These are phyloP conservation scores for Tuber borchii DNA, from an alignment of 495 filamentous ascomycete species.

Conservation along the genomic window DNA sequence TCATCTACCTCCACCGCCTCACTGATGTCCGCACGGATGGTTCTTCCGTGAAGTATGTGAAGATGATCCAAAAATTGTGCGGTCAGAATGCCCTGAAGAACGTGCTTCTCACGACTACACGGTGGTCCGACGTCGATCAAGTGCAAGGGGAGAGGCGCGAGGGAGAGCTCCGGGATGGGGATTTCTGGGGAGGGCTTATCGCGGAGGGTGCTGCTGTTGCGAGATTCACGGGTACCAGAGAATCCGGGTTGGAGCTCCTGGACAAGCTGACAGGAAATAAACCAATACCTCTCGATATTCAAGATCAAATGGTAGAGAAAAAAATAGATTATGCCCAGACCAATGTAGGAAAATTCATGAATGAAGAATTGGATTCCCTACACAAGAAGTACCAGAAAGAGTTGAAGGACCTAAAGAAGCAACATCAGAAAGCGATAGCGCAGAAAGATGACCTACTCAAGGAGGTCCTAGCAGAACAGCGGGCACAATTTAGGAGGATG, in stretches of 20 bases:
- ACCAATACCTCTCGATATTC: slow-evolving; percentile 41
- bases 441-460: slow-evolving; percentile 35
- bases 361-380: slow-evolving; percentile 31
- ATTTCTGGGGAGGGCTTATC: slow-evolving; percentile 40
- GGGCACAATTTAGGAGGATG: fast-evolving
- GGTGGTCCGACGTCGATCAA: slow-evolving; percentile 21
- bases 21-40: no score
- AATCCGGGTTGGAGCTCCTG: slow-evolving; percentile 42
- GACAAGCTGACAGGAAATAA: slow-evolving; percentile 14
- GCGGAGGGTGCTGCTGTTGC: slow-evolving; percentile 36
- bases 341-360: slow-evolving; percentile 40
- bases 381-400: slow-evolving; percentile 17
- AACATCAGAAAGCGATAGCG: slow-evolving; percentile 22
- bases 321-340: slow-evolving; percentile 42
- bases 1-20: slow-evolving; percentile 45
- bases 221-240: slow-evolving; percentile 38
- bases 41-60: slow-evolving; percentile 39
- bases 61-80: slow-evolving; percentile 47
- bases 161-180: background rate
- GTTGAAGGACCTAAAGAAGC: slow-evolving; percentile 24
- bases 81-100: slow-evolving; percentile 26
- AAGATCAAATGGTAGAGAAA: slow-evolving; percentile 44
- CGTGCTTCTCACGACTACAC: no score
- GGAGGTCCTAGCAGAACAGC: background rate
- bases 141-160: slow-evolving; percentile 25